Evolutionary conservation across 306 rosid genomes (phyloP).

Genomic region (Hippophae tibetana): DNA sequence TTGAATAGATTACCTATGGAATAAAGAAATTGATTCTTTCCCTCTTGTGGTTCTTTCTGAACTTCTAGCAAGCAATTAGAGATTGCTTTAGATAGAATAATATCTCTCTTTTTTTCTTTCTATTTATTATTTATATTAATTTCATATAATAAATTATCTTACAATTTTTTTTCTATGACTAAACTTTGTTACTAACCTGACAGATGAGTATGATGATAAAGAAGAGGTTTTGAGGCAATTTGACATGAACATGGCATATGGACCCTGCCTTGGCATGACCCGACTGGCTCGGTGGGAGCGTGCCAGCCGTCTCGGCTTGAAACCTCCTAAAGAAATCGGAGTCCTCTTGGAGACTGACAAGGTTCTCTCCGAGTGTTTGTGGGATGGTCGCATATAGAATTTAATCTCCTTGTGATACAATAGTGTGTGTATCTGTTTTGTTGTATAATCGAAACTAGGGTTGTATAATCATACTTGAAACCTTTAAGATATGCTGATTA

Average conservation of each 20-base stretch:
- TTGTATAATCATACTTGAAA: no score
- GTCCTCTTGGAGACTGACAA: conserved; percentile 32
- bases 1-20: no score
- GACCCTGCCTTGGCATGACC: conserved; percentile 74
- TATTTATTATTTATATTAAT: no score
- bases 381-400: conserved; percentile 50
- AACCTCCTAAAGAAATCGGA: conserved; percentile 54
- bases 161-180: background rate
- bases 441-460: no score
- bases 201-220: conserved; percentile 44
- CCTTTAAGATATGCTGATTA: no score
- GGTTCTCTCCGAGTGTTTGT: conserved; percentile 31
- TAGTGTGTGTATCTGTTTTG: no score
- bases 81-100: no score
- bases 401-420: no score
- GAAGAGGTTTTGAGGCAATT: conserved; percentile 61
- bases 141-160: background rate
- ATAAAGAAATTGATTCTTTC: no score
- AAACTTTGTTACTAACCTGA: background rate
- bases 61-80: no score
- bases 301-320: conserved; percentile 53
- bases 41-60: no score
- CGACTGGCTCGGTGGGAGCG: conserved; percentile 75
- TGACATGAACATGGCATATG: conserved; percentile 71
- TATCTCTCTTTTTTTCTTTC: no score